These are phyloP conservation scores for Helotiales sp. DNA, from an alignment of 2,329 filamentous ascomycete species.

Conservation along the genomic window DNA sequence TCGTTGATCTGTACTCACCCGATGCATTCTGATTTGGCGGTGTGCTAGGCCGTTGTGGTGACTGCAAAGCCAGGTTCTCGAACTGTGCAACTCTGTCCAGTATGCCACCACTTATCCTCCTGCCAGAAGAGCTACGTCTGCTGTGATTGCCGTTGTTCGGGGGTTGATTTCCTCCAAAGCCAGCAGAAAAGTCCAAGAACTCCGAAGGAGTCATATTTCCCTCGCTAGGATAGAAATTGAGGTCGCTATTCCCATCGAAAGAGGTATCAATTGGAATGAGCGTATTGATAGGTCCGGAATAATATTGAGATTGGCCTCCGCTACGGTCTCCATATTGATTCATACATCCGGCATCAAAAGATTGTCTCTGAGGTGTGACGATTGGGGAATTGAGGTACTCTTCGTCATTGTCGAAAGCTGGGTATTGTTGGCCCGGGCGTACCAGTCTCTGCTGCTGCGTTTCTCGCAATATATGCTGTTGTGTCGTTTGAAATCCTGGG, in stretches of 20 bases:
- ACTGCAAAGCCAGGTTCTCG: constrained; percentile 51
- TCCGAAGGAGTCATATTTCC: constrained; percentile 30
- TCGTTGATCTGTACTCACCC: constrained; percentile 46
- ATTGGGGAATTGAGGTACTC: constrained; percentile 58
- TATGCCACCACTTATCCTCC: constrained; percentile 61
- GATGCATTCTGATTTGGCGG: constrained; percentile 60
- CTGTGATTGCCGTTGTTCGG: constrained; percentile 26
- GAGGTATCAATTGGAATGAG: constrained; percentile 38
- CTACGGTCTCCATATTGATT: constrained; percentile 32
- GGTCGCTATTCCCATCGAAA: constrained; percentile 32
- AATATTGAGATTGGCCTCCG: constrained; percentile 26
- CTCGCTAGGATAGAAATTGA: constrained; percentile 31
- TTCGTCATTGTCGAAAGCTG: constrained; percentile 43
- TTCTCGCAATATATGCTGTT: constrained; percentile 85
- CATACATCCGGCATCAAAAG: constrained; percentile 49
- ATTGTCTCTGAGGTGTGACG: constrained; percentile 53
- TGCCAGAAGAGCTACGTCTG: constrained; percentile 32
- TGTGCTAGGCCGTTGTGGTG: constrained; percentile 54
- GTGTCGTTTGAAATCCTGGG: constrained; percentile 50
- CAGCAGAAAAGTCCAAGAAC: constrained; percentile 34
- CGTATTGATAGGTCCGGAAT: constrained; percentile 47
- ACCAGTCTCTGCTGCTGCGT: constrained; percentile 83
- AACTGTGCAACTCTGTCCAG: constrained; percentile 60
- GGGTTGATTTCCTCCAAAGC: constrained; percentile 26
- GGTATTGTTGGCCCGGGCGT: constrained; percentile 64